Evolutionary conservation across 257 asterid species (phyloP).

Genomic region (Scutellaria galericulata): DNA sequence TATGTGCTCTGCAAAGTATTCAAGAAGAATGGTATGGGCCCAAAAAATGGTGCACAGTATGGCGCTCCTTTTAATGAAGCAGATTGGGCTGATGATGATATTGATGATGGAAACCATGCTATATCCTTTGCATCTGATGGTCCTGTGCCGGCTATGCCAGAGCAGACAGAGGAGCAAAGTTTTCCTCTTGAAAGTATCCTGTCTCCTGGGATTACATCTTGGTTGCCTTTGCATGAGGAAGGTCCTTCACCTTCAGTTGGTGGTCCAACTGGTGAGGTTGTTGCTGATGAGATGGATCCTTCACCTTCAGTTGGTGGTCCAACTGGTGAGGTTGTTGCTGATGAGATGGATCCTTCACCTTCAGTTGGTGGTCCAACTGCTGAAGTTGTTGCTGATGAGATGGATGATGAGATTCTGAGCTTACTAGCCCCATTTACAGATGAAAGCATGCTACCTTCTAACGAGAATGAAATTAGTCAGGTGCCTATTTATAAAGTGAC

Average conservation of each 20-base stretch:
- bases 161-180: conserved; percentile 36
- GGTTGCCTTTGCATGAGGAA: conserved; percentile 34
- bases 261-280: conserved; percentile 37
- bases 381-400: conserved; percentile 34
- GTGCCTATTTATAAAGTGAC: conserved; percentile 34
- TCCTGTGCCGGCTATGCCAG: conserved; percentile 23
- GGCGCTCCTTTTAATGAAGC: conserved; percentile 91
- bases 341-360: conserved; percentile 42
- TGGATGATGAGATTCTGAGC: conserved; percentile 48
- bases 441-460: conserved; percentile 34
- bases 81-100: conserved; percentile 73
- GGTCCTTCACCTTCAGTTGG: conserved; percentile 43
- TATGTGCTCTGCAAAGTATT: conserved; percentile 81
- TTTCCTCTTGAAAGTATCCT: conserved; percentile 29
- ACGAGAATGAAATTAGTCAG: conserved; percentile 44
- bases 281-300: conserved; percentile 36
- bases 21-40: conserved; percentile 83
- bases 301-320: conserved; percentile 41
- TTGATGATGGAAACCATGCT: conserved; percentile 30
- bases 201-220: conserved; percentile 35
- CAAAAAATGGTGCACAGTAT: conserved; percentile 87
- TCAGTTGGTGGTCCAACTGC: conserved; percentile 36
- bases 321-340: conserved; percentile 31
- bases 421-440: conserved; percentile 47
- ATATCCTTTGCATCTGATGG: conserved; percentile 38